Percentiles rank a stretch among this genome's conserved stretches.
Evolutionary conservation across 257 asterid genomes (phyloP).

Genomic region (Solanum rostratum): DNA sequence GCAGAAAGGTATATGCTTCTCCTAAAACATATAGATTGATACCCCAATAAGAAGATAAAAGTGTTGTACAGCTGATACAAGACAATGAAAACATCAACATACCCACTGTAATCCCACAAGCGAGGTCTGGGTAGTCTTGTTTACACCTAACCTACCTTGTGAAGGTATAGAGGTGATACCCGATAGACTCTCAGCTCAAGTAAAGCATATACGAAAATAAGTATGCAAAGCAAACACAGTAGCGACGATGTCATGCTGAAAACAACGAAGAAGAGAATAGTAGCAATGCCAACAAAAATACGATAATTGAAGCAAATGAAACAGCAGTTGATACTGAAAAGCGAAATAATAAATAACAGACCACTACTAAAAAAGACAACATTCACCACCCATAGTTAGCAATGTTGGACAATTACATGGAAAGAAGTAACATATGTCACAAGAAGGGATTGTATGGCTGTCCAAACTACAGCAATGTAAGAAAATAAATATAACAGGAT

Average conservation of each 20-base stretch:
- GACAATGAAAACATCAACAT: neutral
- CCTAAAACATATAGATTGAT: neutral
- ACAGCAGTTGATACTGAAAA: neutral
- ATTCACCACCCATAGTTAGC: neutral
- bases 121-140: neutral
- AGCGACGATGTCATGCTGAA: neutral
- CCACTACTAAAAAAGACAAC: neutral
- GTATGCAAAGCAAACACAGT: neutral
- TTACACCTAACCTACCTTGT: neutral
- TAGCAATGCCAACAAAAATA: neutral
- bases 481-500: neutral
- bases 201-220: neutral
- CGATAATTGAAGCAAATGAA: neutral
- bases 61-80: neutral
- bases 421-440: neutral
- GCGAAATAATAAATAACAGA: neutral
- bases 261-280: neutral
- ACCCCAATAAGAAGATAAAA: neutral
- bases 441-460: neutral
- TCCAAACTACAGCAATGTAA: neutral
- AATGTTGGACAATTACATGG: neutral
- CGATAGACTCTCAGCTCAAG: neutral
- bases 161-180: neutral
- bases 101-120: neutral
- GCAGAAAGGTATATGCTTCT: neutral